These are phyloP conservation scores for Marasmius tenuissimus DNA, from an alignment of 1,284 basidiomycete genomes.

Conservation along the genomic window DNA sequence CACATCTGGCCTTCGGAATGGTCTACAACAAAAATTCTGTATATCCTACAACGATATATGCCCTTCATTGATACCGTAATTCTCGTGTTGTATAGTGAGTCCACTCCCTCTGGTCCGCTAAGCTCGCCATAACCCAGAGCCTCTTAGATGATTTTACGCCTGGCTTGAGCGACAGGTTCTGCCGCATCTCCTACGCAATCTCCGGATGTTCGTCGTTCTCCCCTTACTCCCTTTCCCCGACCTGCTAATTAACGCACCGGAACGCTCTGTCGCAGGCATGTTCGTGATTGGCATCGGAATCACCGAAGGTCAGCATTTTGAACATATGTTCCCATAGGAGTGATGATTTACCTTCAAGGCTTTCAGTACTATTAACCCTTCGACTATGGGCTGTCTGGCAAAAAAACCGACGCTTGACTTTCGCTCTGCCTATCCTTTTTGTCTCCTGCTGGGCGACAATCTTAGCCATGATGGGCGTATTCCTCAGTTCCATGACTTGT, in stretches of 20 bases:
- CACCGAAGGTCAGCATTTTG: slow-evolving; percentile 1
- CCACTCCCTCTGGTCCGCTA: neutral
- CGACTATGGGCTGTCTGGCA: slow-evolving; percentile 7
- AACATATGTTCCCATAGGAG: neutral
- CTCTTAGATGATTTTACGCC: neutral
- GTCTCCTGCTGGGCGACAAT: neutral
- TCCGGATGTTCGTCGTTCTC: slow-evolving; percentile 1
- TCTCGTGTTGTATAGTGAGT: neutral
- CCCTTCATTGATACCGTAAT: neutral
- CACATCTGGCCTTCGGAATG: neutral
- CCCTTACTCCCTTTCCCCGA: neutral
- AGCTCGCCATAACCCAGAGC: neutral
- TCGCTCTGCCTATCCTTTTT: slow-evolving; percentile 4
- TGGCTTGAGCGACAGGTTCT: neutral
- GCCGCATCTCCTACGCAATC: neutral
- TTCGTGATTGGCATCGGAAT: slow-evolving; percentile 4
- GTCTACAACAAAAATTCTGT: neutral
- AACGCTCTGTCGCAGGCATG: neutral
- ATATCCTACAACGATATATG: neutral
- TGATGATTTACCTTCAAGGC: neutral
- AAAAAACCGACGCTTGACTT: neutral
- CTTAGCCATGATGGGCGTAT: slow-evolving; percentile 5
- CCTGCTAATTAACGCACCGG: neutral
- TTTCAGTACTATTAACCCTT: slow-evolving; percentile 6
- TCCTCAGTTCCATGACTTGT: slow-evolving; percentile 7